Evolutionary conservation across 2,329 filamentous ascomycete species (phyloP).

Genomic region (Beauveria scarabaeidicola): DNA sequence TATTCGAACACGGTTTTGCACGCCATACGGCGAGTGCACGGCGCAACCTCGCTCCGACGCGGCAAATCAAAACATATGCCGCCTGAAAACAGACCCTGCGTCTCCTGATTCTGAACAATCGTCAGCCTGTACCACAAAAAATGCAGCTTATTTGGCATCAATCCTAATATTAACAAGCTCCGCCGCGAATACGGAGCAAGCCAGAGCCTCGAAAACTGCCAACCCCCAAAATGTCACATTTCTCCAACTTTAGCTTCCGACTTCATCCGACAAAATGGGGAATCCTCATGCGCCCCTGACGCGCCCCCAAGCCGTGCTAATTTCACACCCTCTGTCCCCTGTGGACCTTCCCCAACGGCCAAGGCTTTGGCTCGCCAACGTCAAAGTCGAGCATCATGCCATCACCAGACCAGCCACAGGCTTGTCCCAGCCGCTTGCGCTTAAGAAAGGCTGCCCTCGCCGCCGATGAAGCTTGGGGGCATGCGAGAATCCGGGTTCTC

Average conservation of each 20-base stretch:
- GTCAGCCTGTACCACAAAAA: constrained; percentile 4
- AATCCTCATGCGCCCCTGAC: constrained; percentile 6
- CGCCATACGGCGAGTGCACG: neutral
- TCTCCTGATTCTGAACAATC: neutral
- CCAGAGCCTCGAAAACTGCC: neutral
- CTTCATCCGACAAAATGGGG: constrained; percentile 11
- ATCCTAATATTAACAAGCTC: neutral
- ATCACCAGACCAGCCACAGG: neutral
- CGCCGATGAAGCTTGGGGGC: neutral
- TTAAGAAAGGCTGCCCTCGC: neutral
- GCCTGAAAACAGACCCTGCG: neutral
- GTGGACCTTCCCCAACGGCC: constrained; percentile 7
- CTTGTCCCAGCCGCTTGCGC: neutral
- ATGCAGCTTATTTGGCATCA: constrained; percentile 6
- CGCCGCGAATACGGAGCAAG: neutral
- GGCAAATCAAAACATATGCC: constrained; percentile 8
- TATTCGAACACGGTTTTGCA: neutral
- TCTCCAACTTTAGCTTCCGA: constrained; percentile 10
- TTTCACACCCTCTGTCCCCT: neutral
- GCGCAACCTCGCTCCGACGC: neutral
- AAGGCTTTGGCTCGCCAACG: neutral
- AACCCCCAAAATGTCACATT: neutral
- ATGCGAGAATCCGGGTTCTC: neutral
- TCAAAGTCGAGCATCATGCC: neutral
- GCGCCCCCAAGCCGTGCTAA: constrained; percentile 2